Evolutionary conservation across 495 filamentous ascomycete species (phyloP).

Genomic region (Margaritispora aquatica): DNA sequence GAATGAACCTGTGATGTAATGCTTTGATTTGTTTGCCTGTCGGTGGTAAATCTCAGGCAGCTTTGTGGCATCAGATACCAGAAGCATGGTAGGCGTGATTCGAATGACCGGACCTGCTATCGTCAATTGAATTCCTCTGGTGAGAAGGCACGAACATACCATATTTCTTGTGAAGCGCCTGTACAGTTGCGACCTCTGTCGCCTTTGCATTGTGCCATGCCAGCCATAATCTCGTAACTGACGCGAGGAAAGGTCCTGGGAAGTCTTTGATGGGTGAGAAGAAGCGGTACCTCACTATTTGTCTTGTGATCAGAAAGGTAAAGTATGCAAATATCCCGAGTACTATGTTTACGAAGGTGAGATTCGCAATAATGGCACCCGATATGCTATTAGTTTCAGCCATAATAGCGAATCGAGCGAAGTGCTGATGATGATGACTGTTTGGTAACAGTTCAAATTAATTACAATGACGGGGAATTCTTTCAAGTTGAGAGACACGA

Average conservation of each 20-base stretch:
- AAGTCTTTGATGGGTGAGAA: constrained; percentile 9
- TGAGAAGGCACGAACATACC: background rate
- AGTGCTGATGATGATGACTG: no score
- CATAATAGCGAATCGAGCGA: background rate
- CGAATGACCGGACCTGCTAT: background rate
- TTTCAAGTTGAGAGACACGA: no score
- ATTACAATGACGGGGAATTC: no score
- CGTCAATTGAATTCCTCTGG: background rate
- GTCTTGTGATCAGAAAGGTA: background rate
- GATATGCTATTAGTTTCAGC: background rate
- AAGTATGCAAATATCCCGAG: background rate
- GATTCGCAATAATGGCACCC: background rate
- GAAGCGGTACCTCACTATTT: constrained; percentile 7
- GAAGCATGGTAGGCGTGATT: background rate
- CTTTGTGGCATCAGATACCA: background rate
- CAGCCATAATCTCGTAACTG: constrained; percentile 1
- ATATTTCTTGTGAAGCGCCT: constrained; percentile 5
- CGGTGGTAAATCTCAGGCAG: constrained; percentile 6
- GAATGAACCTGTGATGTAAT: background rate
- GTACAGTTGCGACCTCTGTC: background rate
- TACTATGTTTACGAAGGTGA: background rate
- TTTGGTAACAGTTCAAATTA: no score
- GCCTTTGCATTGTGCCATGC: background rate
- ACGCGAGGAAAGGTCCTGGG: constrained; percentile 3
- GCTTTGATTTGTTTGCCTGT: background rate